Conservation (phyloP, 257 asterid genomes). For the Nicotiana tabacum region DNA sequence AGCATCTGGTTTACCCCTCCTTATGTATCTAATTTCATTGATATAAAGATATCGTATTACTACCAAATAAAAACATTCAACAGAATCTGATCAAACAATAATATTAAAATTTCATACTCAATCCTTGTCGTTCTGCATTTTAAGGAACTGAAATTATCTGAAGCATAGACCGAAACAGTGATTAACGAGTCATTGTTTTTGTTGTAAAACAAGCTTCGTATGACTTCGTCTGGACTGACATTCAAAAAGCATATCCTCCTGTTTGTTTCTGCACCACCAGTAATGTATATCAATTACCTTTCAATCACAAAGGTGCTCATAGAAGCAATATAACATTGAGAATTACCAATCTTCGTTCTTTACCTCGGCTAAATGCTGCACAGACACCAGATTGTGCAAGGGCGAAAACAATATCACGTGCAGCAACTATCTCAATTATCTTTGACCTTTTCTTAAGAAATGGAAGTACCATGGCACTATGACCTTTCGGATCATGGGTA, state of each 20-base stretch:
- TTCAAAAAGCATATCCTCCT: constrained; percentile 94
- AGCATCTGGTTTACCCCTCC: constrained; percentile 95
- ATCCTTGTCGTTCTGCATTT: constrained; percentile 97
- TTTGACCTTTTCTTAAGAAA: constrained; percentile 89
- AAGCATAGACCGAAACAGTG: constrained; percentile 97
- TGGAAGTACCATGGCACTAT: constrained; percentile 52
- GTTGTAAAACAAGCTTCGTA: constrained; percentile 93
- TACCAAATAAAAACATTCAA: neutral
- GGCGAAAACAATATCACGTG: constrained; percentile 96
- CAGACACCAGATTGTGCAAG: constrained; percentile 98
- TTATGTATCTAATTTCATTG: constrained; percentile 54
- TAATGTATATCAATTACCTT: constrained; percentile 13
- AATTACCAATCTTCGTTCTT: neutral
- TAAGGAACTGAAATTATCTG: constrained; percentile 88
- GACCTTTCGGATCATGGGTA: constrained; percentile 96
- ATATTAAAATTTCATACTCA: constrained; percentile 55
- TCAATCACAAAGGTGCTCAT: neutral
- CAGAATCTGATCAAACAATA: neutral
- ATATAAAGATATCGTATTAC: neutral
- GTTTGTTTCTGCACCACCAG: constrained; percentile 68
- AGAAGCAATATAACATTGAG: neutral
- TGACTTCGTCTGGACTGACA: constrained; percentile 94
- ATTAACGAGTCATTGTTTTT: constrained; percentile 94
- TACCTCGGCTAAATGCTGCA: constrained; percentile 99
- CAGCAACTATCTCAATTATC: constrained; percentile 93